Conservation (phyloP, 2,329 filamentous ascomycete species). For the Graphiopsis chlorocephala region DNA sequence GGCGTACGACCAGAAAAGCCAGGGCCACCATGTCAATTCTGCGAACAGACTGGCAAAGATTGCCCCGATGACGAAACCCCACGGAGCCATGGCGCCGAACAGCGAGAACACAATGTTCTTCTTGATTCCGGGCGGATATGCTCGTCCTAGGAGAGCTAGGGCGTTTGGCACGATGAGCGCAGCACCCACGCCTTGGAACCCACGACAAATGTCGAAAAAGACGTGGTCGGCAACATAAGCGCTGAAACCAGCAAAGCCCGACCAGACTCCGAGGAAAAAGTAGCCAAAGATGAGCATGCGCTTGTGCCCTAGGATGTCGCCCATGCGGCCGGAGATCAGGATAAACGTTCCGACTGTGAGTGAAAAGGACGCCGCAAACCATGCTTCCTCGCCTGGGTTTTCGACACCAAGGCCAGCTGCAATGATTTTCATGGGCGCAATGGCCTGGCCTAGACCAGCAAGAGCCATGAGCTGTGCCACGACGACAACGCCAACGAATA, state of each 20-base stretch:
- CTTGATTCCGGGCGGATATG: constrained; percentile 35
- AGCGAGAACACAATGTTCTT: constrained; percentile 41
- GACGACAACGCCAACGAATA: constrained; percentile 27
- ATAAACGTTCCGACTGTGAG: constrained; percentile 47
- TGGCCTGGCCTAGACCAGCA: constrained; percentile 28
- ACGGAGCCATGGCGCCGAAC: constrained; percentile 38
- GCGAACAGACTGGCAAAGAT: constrained; percentile 36
- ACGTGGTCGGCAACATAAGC: constrained; percentile 30
- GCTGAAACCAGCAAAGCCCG: constrained; percentile 39
- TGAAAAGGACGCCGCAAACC: constrained; percentile 44
- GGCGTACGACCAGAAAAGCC: constrained; percentile 33
- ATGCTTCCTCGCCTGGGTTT: constrained; percentile 43
- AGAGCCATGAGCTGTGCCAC: constrained; percentile 31
- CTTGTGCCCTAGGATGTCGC: constrained; percentile 46
- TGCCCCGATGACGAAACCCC: constrained; percentile 36
- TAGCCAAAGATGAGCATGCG: constrained; percentile 42
- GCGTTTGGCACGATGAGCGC: constrained; percentile 39
- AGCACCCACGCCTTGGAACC: constrained; percentile 41
- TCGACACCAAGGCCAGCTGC: constrained; percentile 41
- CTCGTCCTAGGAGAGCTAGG: constrained; percentile 36
- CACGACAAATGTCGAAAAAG: constrained; percentile 39
- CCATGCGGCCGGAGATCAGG: constrained; percentile 43
- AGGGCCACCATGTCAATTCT: constrained; percentile 34
- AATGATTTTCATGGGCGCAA: constrained; percentile 47
- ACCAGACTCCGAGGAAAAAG: constrained; percentile 41